Base-by-base conservation (phyloP, 306 rosid species). In the Prunus dulcis region DNA sequence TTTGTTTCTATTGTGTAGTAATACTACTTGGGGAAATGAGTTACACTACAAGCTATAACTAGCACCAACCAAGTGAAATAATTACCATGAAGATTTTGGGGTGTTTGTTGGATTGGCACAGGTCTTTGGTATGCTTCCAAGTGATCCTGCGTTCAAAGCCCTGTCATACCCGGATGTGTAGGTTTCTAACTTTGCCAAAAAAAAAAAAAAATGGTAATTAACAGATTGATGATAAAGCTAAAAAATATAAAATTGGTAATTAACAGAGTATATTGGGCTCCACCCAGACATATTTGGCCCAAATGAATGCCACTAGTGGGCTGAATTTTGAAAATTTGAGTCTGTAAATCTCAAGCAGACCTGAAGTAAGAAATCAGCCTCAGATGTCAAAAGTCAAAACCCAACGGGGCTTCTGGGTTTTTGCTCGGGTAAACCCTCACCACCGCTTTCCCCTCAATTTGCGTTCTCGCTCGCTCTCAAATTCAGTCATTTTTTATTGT, bases 361-460 rank as follows among this genome's bases (percentile, higher is more conserved):
- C 64, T 2, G 49, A 20, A 22, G n/a, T 15, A 20, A 55, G 61
- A 28, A 57, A 20, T 71, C 12, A 13, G 30, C 34, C 12, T 9
- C 52, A 9, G 1, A 38, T 7, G 43, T 38, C 9, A 38, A 62
- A 17, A 28, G 23, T 19, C 20, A 8, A 43, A 73, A 53, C 47
- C 41, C 50, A 78, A 70, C 4, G 25, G 27, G 15, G 47, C 46
- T 71, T 50, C 38, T 58, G 76, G 80, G 84, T 53, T 50, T 80
- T 20, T 27, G 65, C 66, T 23, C 45, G 63, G 56, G 55, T 27
- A 58, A 23, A 52, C 23, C 67, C 65, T 18, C 38, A 71, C 87
- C 81, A 68, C 76, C 50, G 60, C 76, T 46, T 75, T 49, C 66
- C 86, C 86, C 86, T 61, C 81, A 67, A 52, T 50, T 82, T 12